These are phyloP conservation scores for Posidonia oceanica DNA, from an alignment of 116 monocot species.

Conservation along the genomic window DNA sequence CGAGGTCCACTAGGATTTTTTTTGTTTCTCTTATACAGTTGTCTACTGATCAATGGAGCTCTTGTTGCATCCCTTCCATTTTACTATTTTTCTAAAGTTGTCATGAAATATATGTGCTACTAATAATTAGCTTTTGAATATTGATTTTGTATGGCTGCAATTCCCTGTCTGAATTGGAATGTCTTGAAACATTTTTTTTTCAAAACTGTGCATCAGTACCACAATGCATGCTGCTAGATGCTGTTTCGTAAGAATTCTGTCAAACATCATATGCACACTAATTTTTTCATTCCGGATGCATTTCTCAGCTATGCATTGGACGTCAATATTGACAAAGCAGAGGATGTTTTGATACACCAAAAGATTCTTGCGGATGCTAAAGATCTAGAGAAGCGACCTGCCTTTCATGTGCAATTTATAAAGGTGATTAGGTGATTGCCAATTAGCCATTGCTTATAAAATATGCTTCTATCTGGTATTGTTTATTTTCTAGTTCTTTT, in stretches of 20 bases:
- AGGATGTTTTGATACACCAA: conserved; percentile 65
- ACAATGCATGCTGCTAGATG: not conserved
- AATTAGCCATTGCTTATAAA: not conserved
- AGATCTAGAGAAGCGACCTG: conserved; percentile 70
- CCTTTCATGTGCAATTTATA: conserved; percentile 21
- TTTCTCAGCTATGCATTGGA: conserved; percentile 60
- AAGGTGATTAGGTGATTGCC: not conserved
- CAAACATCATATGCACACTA: not conserved
- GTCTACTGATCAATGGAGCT: too few relatives aligned
- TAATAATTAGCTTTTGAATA: too few relatives aligned
- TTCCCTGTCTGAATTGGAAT: too few relatives aligned
- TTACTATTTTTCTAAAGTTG: too few relatives aligned
- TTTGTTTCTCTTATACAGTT: too few relatives aligned
- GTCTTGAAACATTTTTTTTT: too few relatives aligned
- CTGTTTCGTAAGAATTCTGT: not conserved
- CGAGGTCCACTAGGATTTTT: too few relatives aligned
- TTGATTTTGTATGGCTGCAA: too few relatives aligned
- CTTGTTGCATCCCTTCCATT: too few relatives aligned
- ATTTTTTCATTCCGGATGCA: not conserved
- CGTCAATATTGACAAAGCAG: conserved; percentile 64
- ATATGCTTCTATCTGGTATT: not conserved
- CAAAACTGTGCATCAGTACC: too few relatives aligned
- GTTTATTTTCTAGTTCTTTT: not conserved
- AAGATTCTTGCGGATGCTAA: conserved; percentile 68
- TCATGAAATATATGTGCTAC: too few relatives aligned